Percentiles rank a stretch among this genome's conserved stretches.
Conservation (phyloP, 352 stramenopile species). For the Plasmopara muralis region DNA sequence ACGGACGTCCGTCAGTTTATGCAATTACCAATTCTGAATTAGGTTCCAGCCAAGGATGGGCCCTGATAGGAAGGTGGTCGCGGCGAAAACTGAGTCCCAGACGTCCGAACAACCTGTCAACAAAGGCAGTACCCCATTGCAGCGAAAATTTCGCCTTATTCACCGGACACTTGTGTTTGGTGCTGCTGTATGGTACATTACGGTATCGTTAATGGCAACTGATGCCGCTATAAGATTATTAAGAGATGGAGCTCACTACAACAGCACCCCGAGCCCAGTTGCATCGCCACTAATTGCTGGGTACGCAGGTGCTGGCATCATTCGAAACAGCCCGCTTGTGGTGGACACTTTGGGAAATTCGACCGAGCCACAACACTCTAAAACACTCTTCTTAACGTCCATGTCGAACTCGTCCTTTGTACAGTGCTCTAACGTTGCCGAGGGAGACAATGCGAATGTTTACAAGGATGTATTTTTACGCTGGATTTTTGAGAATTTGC, state of each 20-base stretch:
- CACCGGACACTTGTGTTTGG: conserved; percentile 20
- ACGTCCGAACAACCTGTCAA: no score
- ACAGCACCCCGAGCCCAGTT: conserved; percentile 4
- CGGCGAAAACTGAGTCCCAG: no score
- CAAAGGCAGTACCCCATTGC: conserved; percentile 8
- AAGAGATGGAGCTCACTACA: conserved; percentile 14
- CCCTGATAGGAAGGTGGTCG: no score
- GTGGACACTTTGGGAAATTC: conserved; percentile 16
- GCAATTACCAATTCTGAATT: no score
- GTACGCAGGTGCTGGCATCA: conserved; percentile 21
- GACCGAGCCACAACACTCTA: conserved; percentile 20
- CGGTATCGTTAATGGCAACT: conserved; percentile 25
- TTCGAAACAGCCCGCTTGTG: conserved; percentile 31
- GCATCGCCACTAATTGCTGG: conserved; percentile 20
- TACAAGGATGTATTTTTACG: conserved; percentile 30
- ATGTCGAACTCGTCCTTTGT: conserved; percentile 14
- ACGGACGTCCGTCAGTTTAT: no score
- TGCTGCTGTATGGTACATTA: conserved; percentile 23
- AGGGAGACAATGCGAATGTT: conserved; percentile 12
- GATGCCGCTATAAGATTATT: conserved; percentile 20
- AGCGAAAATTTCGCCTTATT: conserved; percentile 14
- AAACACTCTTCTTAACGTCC: conserved; percentile 33
- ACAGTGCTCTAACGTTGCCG: conserved; percentile 5
- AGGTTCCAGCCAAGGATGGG: no score
- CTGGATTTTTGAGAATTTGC: conserved; percentile 22